Percentiles rank a stretch among this genome's conserved stretches.
phyloP scores from a whole-genome alignment of 768 basidiomycete species.

The Royoungia palumana region DNA sequence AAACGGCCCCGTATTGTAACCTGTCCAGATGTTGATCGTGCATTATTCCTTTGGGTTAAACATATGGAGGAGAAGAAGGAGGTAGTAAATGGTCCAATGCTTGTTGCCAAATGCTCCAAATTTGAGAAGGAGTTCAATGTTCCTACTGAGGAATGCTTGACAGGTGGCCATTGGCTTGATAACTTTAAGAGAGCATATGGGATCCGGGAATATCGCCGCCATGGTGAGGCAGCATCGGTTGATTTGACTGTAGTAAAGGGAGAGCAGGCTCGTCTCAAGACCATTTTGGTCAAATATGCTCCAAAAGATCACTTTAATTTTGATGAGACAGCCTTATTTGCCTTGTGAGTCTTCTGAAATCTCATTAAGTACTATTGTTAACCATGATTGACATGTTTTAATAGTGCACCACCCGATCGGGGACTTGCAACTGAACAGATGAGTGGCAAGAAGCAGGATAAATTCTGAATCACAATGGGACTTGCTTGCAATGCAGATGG shows the following conservation, averaged over 20 bases:
- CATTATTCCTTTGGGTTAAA: neutral
- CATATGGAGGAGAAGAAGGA: neutral
- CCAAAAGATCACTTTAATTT: neutral
- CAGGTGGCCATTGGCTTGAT: neutral
- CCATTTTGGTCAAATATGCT: neutral
- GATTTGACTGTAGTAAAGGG: neutral
- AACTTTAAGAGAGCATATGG: neutral
- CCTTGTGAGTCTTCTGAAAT: neutral
- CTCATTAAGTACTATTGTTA: too few relatives aligned
- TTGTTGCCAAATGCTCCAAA: neutral
- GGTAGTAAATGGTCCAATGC: neutral
- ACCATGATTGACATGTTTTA: too few relatives aligned
- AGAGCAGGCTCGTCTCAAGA: neutral
- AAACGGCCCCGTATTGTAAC: neutral
- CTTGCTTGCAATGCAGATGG: slow-evolving; percentile 15
- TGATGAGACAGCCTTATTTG: neutral
- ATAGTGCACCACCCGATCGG: slow-evolving; percentile 11
- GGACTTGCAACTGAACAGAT: slow-evolving; percentile 20
- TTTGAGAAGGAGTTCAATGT: neutral
- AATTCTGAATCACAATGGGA: slow-evolving; percentile 12
- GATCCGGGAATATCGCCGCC: neutral
- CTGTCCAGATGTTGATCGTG: neutral
- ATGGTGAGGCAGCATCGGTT: neutral
- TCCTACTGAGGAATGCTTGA: neutral
- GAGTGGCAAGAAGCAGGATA: slow-evolving; percentile 18